Percentiles rank a stretch among this genome's conserved stretches.
These are phyloP conservation scores for Rhododendron kiyosumense DNA, from an alignment of 148 eudicot genomes.

Conservation along the genomic window DNA sequence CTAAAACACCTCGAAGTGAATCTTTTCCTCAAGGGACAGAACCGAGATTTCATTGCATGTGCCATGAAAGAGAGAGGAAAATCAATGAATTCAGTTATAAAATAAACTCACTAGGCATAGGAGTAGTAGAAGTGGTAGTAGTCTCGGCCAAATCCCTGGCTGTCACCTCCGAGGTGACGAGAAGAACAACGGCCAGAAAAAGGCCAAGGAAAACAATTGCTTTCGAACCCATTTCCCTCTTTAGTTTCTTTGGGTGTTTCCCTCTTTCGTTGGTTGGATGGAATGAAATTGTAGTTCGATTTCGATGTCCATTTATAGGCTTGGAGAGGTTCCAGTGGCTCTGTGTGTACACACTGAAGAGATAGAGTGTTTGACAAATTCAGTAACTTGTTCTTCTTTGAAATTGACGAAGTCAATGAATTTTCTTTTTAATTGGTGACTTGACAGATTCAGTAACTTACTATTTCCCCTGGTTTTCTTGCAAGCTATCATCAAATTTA, in stretches of 20 bases:
- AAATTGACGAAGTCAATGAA: background rate
- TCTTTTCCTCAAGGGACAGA: no score
- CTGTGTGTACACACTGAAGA: no score
- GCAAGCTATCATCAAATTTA: background rate
- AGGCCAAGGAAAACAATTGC: background rate
- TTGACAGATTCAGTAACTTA: background rate
- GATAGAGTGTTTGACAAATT: background rate
- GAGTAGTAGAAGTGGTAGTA: background rate
- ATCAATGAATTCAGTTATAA: background rate
- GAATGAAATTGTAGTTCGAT: background rate
- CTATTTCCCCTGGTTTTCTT: background rate
- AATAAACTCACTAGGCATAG: background rate
- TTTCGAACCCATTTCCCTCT: background rate
- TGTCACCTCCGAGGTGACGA: background rate
- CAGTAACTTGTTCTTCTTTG: background rate
- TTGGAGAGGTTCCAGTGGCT: background rate
- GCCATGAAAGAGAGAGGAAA: background rate
- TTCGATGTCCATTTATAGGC: background rate
- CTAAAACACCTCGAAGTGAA: no score
- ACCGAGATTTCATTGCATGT: background rate
- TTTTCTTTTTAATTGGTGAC: background rate
- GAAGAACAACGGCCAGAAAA: background rate
- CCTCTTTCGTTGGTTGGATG: background rate
- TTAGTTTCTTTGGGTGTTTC: background rate
- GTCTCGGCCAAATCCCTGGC: background rate